These are phyloP conservation scores for Stephania japonica DNA, from an alignment of 164 flowering plant species.

Conservation along the genomic window DNA sequence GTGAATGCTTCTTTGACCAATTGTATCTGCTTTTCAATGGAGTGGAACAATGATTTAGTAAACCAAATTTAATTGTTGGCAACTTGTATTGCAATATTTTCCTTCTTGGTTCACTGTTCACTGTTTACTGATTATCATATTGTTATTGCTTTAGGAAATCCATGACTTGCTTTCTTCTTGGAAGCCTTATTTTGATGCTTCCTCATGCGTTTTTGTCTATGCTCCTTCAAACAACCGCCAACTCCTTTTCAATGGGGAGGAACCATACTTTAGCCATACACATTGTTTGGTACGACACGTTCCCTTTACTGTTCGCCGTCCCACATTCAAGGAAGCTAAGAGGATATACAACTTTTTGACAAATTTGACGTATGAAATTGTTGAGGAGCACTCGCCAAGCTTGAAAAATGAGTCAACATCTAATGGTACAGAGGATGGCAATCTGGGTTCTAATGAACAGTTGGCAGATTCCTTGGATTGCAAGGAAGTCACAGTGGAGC, in stretches of 20 bases:
- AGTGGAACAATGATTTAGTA: conserved; percentile 56
- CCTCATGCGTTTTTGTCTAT: conserved; percentile 51
- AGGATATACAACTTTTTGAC: conserved; percentile 56
- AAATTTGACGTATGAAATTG: conserved; percentile 43
- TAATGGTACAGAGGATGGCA: conserved; percentile 2
- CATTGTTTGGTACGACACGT: conserved; percentile 37
- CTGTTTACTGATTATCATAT: conserved; percentile 2
- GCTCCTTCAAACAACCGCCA: conserved; percentile 85
- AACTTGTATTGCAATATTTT: neutral
- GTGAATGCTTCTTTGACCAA: conserved; percentile 74
- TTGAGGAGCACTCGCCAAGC: conserved; percentile 24
- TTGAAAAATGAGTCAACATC: conserved; percentile 16
- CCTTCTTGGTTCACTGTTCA: neutral
- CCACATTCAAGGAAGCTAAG: conserved; percentile 80
- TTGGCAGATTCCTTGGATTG: conserved; percentile 15
- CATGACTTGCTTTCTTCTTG: conserved; percentile 77
- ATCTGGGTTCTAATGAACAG: conserved; percentile 14
- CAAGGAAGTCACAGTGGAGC: conserved; percentile 24
- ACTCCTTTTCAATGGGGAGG: conserved; percentile 68
- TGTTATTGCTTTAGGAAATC: conserved; percentile 46
- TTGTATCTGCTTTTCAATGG: conserved; percentile 67
- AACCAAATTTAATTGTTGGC: conserved; percentile 14
- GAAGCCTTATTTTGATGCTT: conserved; percentile 82
- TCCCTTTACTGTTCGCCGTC: conserved; percentile 76
- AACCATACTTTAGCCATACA: conserved; percentile 47